phyloP scores from a whole-genome alignment of 2,329 filamentous ascomycete genomes.

The Ascochyta viciae-villosae region DNA sequence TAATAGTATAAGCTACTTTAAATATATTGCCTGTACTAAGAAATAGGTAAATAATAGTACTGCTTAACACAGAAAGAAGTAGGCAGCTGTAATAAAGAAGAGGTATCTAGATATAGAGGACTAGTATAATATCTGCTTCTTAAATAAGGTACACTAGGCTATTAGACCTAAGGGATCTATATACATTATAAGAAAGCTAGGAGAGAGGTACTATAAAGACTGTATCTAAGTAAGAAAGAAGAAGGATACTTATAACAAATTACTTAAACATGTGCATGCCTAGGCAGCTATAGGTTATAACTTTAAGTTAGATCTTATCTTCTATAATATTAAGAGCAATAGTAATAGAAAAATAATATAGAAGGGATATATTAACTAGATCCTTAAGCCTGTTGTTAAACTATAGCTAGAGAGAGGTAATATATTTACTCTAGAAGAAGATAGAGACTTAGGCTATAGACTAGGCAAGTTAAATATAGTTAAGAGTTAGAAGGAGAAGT shows the following conservation, averaged over 20 bases:
- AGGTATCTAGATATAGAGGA: neutral
- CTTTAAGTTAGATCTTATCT: neutral
- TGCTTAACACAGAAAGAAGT: too few relatives aligned
- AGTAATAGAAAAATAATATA: neutral
- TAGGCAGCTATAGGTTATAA: neutral
- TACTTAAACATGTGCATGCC: neutral
- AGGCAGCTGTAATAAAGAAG: too few relatives aligned
- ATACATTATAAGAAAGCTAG: neutral
- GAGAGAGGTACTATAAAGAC: neutral
- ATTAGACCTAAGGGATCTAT: neutral
- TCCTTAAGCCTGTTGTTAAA: neutral
- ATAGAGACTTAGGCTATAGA: neutral
- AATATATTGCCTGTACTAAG: too few relatives aligned
- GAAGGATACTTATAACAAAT: neutral
- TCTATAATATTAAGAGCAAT: neutral
- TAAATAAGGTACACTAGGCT: neutral
- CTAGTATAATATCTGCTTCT: neutral
- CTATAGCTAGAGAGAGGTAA: neutral
- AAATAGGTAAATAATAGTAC: too few relatives aligned
- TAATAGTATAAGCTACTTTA: too few relatives aligned
- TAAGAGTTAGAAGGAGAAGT: neutral
- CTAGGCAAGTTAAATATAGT: neutral
- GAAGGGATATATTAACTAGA: neutral
- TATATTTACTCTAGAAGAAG: neutral
- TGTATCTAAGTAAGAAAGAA: neutral